These are phyloP conservation scores for Canavalia ensiformis DNA, from an alignment of 306 rosid species.

Conservation along the genomic window DNA sequence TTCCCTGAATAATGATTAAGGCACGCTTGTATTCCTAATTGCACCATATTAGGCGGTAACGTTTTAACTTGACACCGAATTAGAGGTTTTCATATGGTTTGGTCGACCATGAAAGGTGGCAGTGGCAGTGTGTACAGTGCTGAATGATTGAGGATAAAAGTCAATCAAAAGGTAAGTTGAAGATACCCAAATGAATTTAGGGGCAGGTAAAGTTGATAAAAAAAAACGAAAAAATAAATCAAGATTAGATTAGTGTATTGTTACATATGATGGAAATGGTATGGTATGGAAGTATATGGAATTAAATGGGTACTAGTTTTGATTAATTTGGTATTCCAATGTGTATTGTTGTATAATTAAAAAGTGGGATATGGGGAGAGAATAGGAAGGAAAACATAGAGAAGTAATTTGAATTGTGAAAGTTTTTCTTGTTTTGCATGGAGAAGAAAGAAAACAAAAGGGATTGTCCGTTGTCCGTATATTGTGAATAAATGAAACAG, in stretches of 20 bases:
- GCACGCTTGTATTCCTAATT: not conserved
- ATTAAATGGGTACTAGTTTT: too few relatives aligned
- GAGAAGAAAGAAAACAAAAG: not conserved
- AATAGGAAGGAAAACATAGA: too few relatives aligned
- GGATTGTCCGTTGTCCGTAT: not conserved
- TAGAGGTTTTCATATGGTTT: not conserved
- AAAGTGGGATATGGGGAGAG: too few relatives aligned
- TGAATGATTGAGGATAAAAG: not conserved
- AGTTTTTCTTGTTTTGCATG: not conserved
- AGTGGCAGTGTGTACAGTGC: not conserved
- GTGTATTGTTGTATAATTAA: too few relatives aligned
- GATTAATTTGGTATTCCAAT: too few relatives aligned
- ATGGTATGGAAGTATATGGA: too few relatives aligned
- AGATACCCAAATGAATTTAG: not conserved
- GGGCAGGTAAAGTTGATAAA: not conserved
- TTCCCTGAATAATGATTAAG: not conserved
- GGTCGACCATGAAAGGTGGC: constrained; percentile 6
- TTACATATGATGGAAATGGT: too few relatives aligned
- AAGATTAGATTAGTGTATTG: too few relatives aligned
- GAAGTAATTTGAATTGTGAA: too few relatives aligned
- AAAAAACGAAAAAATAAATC: too few relatives aligned
- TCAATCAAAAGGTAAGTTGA: not conserved
- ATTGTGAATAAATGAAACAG: not conserved
- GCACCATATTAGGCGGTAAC: not conserved
- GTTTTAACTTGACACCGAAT: not conserved